These are phyloP conservation scores for Cystobasidium slooffiae DNA, from an alignment of 1,284 basidiomycete genomes.

Conservation along the genomic window DNA sequence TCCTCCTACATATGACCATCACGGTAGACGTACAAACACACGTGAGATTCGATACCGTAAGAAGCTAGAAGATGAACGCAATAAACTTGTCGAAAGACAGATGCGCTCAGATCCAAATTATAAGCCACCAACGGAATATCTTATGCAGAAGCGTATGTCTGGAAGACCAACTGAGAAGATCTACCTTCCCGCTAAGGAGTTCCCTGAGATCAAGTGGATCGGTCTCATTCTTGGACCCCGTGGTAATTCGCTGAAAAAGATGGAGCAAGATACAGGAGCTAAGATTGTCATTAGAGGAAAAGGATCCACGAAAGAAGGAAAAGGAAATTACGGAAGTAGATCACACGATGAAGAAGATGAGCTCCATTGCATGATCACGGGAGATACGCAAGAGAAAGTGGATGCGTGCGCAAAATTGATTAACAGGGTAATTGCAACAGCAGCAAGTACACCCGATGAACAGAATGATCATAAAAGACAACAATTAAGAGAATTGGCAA, in stretches of 20 bases:
- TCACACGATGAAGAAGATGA: slow-evolving; percentile 96
- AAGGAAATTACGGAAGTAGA: slow-evolving; percentile 58
- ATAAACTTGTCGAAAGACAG: slow-evolving; percentile 84
- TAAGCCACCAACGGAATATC: slow-evolving; percentile 92
- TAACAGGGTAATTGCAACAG: slow-evolving; percentile 97
- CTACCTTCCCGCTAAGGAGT: slow-evolving; percentile 99
- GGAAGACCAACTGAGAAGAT: slow-evolving; percentile 95
- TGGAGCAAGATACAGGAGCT: slow-evolving; percentile 97
- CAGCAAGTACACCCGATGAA: slow-evolving; percentile 96
- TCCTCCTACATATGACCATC: slow-evolving; percentile 93
- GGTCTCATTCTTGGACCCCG: slow-evolving; percentile 96
- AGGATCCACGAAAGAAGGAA: slow-evolving; percentile 98
- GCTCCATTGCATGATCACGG: slow-evolving; percentile 95
- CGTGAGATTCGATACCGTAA: slow-evolving; percentile 97
- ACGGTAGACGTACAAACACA: slow-evolving; percentile 96
- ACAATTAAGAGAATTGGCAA: slow-evolving; percentile 95
- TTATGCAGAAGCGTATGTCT: slow-evolving; percentile 78
- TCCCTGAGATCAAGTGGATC: slow-evolving; percentile 99
- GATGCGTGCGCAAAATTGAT: slow-evolving; percentile 89
- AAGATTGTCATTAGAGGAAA: slow-evolving; percentile 99
- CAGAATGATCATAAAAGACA: slow-evolving; percentile 99
- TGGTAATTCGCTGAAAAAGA: slow-evolving; percentile 98
- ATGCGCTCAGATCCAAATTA: slow-evolving; percentile 98
- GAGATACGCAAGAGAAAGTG: slow-evolving; percentile 90
- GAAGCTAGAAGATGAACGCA: slow-evolving; percentile 89